phyloP scores from a whole-genome alignment of 768 basidiomycete species.

The Kwoniella europaea region DNA sequence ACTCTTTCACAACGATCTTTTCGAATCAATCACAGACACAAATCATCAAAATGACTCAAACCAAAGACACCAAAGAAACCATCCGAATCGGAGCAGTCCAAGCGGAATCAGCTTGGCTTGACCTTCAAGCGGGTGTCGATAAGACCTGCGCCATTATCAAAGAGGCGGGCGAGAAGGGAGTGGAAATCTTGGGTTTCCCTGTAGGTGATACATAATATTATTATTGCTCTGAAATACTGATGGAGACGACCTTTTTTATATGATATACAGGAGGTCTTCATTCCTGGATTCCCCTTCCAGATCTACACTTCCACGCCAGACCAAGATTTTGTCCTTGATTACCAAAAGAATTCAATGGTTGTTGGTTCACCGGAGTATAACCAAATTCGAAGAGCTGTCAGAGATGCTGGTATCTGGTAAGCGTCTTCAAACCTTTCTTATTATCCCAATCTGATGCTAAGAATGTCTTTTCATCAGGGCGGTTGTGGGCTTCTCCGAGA shows the following conservation, averaged over 20 bases:
- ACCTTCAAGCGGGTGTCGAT: slow-evolving; percentile 10
- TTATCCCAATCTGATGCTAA: slow-evolving; percentile 1
- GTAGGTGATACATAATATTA: neutral
- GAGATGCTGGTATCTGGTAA: neutral
- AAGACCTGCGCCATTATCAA: slow-evolving; percentile 10
- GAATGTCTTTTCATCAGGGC: neutral
- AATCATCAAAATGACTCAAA: too few relatives aligned
- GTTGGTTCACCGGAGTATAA: slow-evolving; percentile 16
- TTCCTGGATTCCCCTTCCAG: slow-evolving; percentile 10
- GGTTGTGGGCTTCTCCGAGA: slow-evolving; percentile 11
- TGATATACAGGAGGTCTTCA: slow-evolving; percentile 11
- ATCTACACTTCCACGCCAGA: slow-evolving; percentile 10
- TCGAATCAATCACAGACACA: too few relatives aligned
- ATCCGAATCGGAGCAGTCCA: slow-evolving; percentile 12
- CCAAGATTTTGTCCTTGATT: slow-evolving; percentile 6
- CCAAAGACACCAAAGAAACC: neutral
- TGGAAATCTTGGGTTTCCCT: slow-evolving; percentile 12
- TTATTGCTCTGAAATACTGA: neutral
- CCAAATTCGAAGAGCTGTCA: slow-evolving; percentile 1
- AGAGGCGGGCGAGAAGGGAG: slow-evolving; percentile 13
- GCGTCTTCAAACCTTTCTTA: neutral
- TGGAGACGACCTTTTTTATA: neutral
- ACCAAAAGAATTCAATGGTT: slow-evolving; percentile 16
- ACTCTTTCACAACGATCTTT: too few relatives aligned
- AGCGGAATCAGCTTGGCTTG: slow-evolving; percentile 15